phyloP scores from a whole-genome alignment of 371 early-diverging fungal genomes.

The Smittium culicis region DNA sequence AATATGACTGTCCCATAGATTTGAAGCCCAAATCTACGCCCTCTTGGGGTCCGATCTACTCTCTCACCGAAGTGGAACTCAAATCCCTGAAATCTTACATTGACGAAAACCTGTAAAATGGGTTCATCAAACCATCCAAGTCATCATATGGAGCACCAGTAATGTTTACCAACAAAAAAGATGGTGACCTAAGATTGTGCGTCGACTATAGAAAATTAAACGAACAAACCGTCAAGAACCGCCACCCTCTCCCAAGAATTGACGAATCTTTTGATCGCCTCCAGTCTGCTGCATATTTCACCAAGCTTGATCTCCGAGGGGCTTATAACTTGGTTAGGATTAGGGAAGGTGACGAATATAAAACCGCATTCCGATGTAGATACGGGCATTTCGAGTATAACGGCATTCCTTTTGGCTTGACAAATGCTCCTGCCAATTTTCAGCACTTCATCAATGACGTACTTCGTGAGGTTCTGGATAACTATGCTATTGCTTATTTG shows the following conservation, averaged over 20 bases:
- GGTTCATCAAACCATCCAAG: constrained; percentile 11
- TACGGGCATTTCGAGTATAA: too few species aligned
- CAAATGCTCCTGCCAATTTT: too few species aligned
- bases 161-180: constrained; percentile 39
- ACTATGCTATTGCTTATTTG: too few species aligned
- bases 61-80: constrained; percentile 9
- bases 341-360: constrained; percentile 18
- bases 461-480: too few species aligned
- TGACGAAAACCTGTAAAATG: constrained; percentile 8
- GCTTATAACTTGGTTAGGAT: constrained; percentile 31
- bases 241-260: constrained; percentile 33
- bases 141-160: constrained; percentile 37
- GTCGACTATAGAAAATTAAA: constrained; percentile 39
- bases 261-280: constrained; percentile 34
- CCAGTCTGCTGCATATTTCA: constrained; percentile 26
- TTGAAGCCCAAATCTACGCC: constrained; percentile 7
- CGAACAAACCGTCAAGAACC: constrained; percentile 27
- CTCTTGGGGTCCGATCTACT: constrained; percentile 10
- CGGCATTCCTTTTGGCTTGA: too few species aligned
- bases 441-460: too few species aligned
- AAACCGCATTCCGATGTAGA: too few species aligned
- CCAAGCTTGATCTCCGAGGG: constrained; percentile 33
- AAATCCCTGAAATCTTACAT: constrained; percentile 11
- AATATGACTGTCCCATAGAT: constrained; percentile 13
- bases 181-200: constrained; percentile 32